These are phyloP conservation scores for Mucor sp. DNA, from an alignment of 371 early-diverging fungal genomes.

Conservation along the genomic window DNA sequence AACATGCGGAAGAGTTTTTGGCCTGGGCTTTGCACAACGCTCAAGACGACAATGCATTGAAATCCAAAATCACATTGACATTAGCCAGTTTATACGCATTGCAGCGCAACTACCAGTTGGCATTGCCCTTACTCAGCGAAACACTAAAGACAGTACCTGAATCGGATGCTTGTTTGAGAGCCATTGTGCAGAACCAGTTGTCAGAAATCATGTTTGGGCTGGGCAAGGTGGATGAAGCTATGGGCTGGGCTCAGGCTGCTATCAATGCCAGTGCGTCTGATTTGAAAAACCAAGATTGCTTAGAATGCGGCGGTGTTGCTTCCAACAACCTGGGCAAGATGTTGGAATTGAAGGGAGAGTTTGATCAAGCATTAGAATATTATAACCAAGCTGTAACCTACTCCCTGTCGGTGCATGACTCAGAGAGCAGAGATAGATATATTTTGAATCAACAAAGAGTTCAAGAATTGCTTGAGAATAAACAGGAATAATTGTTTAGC, in stretches of 20 bases:
- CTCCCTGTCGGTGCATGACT: constrained; percentile 35
- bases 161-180: constrained; percentile 33
- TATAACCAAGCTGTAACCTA: constrained; percentile 45
- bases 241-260: constrained; percentile 59
- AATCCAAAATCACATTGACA: constrained; percentile 32
- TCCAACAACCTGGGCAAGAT: constrained; percentile 50
- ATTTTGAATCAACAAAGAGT: constrained; percentile 32
- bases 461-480: constrained; percentile 4
- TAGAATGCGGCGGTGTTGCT: constrained; percentile 54
- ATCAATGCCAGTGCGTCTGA: constrained; percentile 33
- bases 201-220: constrained; percentile 50
- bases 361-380: constrained; percentile 40
- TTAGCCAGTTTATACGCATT: constrained; percentile 53
- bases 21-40: constrained; percentile 46
- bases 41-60: constrained; percentile 6
- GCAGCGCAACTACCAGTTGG: constrained; percentile 43
- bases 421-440: constrained; percentile 28
- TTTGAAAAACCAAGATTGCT: constrained; percentile 37
- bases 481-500: neutral
- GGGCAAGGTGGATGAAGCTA: constrained; percentile 45
- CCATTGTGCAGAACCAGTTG: constrained; percentile 52
- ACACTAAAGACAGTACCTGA: constrained; percentile 39
- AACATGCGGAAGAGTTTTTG: constrained; percentile 53
- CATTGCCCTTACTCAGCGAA: constrained; percentile 44
- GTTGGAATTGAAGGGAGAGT: constrained; percentile 43